A percentile compares a stretch with the other conserved stretches of the same genome.
Evolutionary conservation across 2,329 filamentous ascomycete species (phyloP).

Genomic region (Neofusicoccum kwambonambiense): DNA sequence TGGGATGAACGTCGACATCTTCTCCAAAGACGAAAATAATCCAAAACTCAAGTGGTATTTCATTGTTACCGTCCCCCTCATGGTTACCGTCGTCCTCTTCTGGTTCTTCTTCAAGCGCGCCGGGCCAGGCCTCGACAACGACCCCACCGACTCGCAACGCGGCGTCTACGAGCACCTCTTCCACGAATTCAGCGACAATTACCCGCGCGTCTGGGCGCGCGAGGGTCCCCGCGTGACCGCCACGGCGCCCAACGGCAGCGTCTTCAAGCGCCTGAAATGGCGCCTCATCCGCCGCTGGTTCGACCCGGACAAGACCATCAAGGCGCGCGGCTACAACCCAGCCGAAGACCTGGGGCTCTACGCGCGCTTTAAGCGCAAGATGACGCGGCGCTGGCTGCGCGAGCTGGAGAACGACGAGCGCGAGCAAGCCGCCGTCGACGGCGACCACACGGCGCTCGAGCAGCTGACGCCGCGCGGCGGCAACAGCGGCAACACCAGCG

Average conservation of each 20-base stretch:
- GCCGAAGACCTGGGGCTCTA: slow-evolving; percentile 41
- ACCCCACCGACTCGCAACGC: slow-evolving; percentile 45
- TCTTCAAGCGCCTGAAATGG: slow-evolving; percentile 47
- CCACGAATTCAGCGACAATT: slow-evolving; percentile 44
- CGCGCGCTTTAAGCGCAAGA: slow-evolving; percentile 38
- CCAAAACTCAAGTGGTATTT: slow-evolving; percentile 53
- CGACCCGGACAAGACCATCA: slow-evolving; percentile 41
- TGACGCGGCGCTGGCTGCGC: slow-evolving; percentile 44
- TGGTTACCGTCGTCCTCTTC: slow-evolving; percentile 44
- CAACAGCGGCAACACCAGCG: not conserved
- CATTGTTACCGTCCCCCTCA: slow-evolving; percentile 46
- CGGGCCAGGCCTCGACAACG: slow-evolving; percentile 22
- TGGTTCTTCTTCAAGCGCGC: slow-evolving; percentile 51
- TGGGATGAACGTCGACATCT: slow-evolving; percentile 53
- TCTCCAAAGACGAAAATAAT: slow-evolving; percentile 31
- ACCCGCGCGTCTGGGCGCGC: slow-evolving; percentile 50
- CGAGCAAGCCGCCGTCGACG: not conserved
- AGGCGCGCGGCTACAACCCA: slow-evolving; percentile 30
- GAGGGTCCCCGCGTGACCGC: slow-evolving; percentile 41
- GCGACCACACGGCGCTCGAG: not conserved
- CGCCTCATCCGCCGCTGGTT: slow-evolving; percentile 49
- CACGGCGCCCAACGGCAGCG: slow-evolving; percentile 41
- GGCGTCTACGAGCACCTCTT: slow-evolving; percentile 54
- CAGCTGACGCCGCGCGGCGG: not conserved
- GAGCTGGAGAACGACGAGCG: slow-evolving; percentile 9